These are phyloP conservation scores for Microbotryum scabiosae DNA, from an alignment of 1,284 basidiomycete genomes.

Conservation along the genomic window DNA sequence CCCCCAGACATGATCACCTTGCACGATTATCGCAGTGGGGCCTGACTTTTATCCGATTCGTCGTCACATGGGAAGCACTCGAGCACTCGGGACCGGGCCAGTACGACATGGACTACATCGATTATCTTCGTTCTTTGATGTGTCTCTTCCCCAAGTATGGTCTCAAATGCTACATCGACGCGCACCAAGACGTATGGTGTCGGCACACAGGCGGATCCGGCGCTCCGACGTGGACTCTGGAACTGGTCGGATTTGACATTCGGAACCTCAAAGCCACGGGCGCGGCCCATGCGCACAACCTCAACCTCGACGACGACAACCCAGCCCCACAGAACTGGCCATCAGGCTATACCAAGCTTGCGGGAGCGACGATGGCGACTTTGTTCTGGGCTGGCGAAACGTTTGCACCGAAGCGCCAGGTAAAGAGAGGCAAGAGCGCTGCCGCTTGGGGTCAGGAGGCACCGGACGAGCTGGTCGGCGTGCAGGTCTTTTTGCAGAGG, in stretches of 20 bases:
- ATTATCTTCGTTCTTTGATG: constrained; percentile 66
- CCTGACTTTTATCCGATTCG: constrained; percentile 48
- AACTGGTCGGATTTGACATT: constrained; percentile 37
- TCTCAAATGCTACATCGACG: constrained; percentile 64
- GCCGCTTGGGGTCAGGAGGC: constrained; percentile 5
- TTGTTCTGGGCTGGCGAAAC: constrained; percentile 64
- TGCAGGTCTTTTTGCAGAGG: constrained; percentile 76
- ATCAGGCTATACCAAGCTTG: constrained; percentile 73
- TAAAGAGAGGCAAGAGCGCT: constrained; percentile 19
- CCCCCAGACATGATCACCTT: constrained; percentile 33
- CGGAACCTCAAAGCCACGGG: constrained; percentile 60
- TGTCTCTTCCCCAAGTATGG: constrained; percentile 71
- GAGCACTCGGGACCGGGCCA: constrained; percentile 82
- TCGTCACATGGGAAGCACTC: constrained; percentile 93
- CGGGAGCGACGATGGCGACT: constrained; percentile 44
- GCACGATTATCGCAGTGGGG: constrained; percentile 40
- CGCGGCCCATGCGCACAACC: constrained; percentile 57
- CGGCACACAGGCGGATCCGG: constrained; percentile 72
- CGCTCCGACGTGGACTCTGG: constrained; percentile 34
- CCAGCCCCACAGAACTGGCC: constrained; percentile 33
- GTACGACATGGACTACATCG: constrained; percentile 74
- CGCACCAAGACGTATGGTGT: constrained; percentile 69
- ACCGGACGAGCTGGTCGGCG: constrained; percentile 35
- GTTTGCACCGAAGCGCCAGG: constrained; percentile 57
- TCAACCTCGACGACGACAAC: constrained; percentile 56